Base-by-base conservation (phyloP, 1,139 yeast genomes). In the Nakaseomyces sp. region DNA sequence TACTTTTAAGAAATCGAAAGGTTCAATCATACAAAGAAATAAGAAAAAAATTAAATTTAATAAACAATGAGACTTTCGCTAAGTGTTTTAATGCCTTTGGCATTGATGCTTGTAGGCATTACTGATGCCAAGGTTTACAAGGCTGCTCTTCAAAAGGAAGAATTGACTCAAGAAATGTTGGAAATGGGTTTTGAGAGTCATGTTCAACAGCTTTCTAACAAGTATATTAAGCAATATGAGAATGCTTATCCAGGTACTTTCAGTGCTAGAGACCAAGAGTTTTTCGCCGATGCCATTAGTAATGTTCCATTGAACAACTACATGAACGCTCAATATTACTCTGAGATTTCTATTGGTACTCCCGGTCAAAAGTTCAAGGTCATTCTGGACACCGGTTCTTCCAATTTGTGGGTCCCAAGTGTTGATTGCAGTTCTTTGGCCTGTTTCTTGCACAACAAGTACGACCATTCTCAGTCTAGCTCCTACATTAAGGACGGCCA, bases 401-500 rank as follows among this genome's bases (percentile, higher is more conserved):
- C 96, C 43, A 91, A 91, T 67, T 72, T 91, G 69, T 91, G 98
- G 98, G 89, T 91, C 48, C 98, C 98, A 44, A 77, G 94, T 47
- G 57, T 73, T 40, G 89, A 86, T 52, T 91, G 98, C 71, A 71
- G 86, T 40, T 87, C 96, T 5, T 77, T 91, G 68, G 97, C 98
- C 37, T 91, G 98, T 69, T 89, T 77, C 74, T 73, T 91, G 65
- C 98, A 91, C 70, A 61, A 81, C 58, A 89, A 87, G 72, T 91
- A 86, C 63, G 93, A 86, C 66, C 93, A 88, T 55, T 78, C 75
- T 43, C 68, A 75, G 15, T 87, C 96, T 13, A 71, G 89, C 31
- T 71, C 93, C 43, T 91, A 86, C 70, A 79, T 80, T 69, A 76
- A 81, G 55, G 89, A 91, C 63, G 97, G 97, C 43, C 69, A 88